Evolutionary conservation across 2,329 filamentous ascomycete species (phyloP).

Genomic region (Penicillium sp.): DNA sequence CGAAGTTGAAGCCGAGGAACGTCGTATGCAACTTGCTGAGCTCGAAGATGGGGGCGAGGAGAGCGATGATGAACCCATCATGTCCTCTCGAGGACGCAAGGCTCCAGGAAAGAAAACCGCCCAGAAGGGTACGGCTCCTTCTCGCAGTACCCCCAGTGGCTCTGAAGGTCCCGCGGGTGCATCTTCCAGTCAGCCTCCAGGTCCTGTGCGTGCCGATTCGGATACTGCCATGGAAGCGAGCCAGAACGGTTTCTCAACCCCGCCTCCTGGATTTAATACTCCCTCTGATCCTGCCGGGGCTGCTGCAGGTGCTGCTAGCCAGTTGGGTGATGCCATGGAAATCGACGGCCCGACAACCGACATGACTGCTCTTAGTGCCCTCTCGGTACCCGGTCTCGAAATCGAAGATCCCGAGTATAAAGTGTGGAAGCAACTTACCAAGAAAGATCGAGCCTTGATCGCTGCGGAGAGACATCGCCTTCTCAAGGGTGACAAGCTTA

Average conservation of each 20-base stretch:
- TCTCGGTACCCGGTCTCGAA: slow-evolving; percentile 75
- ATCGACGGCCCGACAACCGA: slow-evolving; percentile 74
- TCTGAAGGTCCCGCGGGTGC: slow-evolving; percentile 76
- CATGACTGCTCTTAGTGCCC: slow-evolving; percentile 69
- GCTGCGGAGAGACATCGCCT: slow-evolving; percentile 85
- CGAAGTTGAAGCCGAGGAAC: slow-evolving; percentile 85
- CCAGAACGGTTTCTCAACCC: slow-evolving; percentile 83
- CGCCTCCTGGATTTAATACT: slow-evolving; percentile 77
- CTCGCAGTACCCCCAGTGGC: slow-evolving; percentile 75
- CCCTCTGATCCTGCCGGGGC: slow-evolving; percentile 74
- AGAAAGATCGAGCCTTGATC: slow-evolving; percentile 87
- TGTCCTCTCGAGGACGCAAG: slow-evolving; percentile 93
- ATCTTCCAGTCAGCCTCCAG: slow-evolving; percentile 55
- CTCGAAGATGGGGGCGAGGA: slow-evolving; percentile 79
- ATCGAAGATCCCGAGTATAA: slow-evolving; percentile 92
- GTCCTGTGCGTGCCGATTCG: slow-evolving; percentile 69
- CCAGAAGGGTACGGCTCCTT: slow-evolving; percentile 66
- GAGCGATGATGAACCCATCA: slow-evolving; percentile 96
- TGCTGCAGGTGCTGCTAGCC: slow-evolving; percentile 68
- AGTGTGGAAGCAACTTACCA: slow-evolving; percentile 98
- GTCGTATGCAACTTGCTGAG: slow-evolving; percentile 81
- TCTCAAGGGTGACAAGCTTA: slow-evolving; percentile 83
- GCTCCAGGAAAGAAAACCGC: slow-evolving; percentile 75
- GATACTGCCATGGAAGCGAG: slow-evolving; percentile 76
- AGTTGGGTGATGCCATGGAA: slow-evolving; percentile 86